Base-by-base conservation (phyloP, 768 basidiomycete genomes). In the Naganishia kalamii region DNA sequence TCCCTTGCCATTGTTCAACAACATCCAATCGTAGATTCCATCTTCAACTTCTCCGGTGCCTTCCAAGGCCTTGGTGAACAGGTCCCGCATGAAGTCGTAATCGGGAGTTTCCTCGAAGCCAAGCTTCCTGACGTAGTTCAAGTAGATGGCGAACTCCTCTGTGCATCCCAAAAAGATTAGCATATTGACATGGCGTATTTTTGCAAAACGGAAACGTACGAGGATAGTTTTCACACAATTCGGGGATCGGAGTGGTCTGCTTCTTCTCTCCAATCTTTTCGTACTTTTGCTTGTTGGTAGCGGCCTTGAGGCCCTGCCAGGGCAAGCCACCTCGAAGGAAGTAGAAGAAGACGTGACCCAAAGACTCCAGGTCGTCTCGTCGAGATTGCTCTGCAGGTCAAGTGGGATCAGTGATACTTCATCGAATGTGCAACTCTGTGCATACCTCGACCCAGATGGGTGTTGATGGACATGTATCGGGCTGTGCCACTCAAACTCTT, bases 191-290 rank as follows among this genome's bases (percentile, higher is more conserved):
- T 37, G 4, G 21, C 19, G 27, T 4, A 3, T 17, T 29, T 23
- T 3, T 7, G 46, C n/a, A 63, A 10, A 49, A 21, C 44, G 8
- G 13, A 1, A 4, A 66, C 72, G 69, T 43, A 75, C 71, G 71
- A 59, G 96, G 94, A 81, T 88, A 92, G 64, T 91, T 90, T 72
- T 98, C 96, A 73, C 88, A 91, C 27, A 99, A 83, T 75, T 99
- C 96, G 81, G 91, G 94, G 79, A 99, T 97, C 7, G 89, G 88
- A 30, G 96, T 98, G 15, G 89, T 89, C 81, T 98, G 96, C 84
- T 80, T 99, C 87, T 99, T 99, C 83, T 99, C 94, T 69, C 94
- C 94, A 78, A 99, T 99, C 84, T 98, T 99, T 83, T 99, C 94
- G 81, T 99, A 99, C 83, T 98, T 98, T 79, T 98, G 96, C 82